phyloP scores from a whole-genome alignment of 2,329 filamentous ascomycete species.

The Malbranchea zuffiana region DNA sequence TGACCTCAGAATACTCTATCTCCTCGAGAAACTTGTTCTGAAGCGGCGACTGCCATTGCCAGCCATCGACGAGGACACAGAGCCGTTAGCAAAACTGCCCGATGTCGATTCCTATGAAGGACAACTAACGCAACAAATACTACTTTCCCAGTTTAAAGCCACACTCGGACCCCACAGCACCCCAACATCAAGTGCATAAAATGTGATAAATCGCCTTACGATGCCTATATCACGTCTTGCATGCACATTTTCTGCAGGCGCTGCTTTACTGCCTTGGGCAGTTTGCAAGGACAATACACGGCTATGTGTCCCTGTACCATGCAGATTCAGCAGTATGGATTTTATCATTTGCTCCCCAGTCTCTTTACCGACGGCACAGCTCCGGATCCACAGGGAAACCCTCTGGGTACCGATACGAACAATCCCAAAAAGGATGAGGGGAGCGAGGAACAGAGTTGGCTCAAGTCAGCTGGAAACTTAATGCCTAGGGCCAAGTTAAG shows the following conservation, averaged over 20 bases:
- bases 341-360: not conserved
- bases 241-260: constrained; percentile 45
- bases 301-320: constrained; percentile 20
- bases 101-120: not conserved
- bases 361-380: constrained; percentile 1
- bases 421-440: constrained; percentile 11
- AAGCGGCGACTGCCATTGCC: constrained; percentile 4
- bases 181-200: constrained; percentile 32
- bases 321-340: not conserved
- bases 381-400: not conserved
- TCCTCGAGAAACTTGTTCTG: constrained; percentile 10
- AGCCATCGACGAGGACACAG: constrained; percentile 24
- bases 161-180: constrained; percentile 19
- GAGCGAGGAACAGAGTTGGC: constrained; percentile 22
- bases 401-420: not conserved
- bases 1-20: constrained; percentile 19
- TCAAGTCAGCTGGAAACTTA: constrained; percentile 16
- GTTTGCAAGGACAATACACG: constrained; percentile 16
- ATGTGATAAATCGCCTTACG: constrained; percentile 33
- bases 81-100: not conserved
- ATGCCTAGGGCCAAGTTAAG: constrained; percentile 33
- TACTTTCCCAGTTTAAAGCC: not conserved
- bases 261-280: constrained; percentile 30
- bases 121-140: constrained; percentile 1
- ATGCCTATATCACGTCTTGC: constrained; percentile 41